Evolutionary conservation across 1,284 basidiomycete genomes (phyloP).

Genomic region (Spongiforma sp.): DNA sequence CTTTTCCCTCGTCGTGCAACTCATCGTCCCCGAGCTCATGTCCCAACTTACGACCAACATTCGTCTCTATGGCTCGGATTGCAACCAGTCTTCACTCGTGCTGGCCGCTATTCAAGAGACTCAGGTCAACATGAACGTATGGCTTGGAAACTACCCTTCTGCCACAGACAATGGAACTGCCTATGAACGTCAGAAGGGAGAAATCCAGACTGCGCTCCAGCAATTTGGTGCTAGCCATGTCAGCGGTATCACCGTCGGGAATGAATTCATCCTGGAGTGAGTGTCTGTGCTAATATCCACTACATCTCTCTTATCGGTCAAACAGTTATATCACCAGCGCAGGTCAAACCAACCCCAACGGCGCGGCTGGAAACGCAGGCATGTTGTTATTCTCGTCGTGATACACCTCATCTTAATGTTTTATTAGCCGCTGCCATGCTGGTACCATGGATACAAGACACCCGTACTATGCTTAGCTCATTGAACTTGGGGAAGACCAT

Average conservation of each 20-base stretch:
- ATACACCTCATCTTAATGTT: slow-evolving; percentile 3
- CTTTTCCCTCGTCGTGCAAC: background rate
- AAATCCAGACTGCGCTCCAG: slow-evolving; percentile 70
- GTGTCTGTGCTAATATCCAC: slow-evolving; percentile 27
- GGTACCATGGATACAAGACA: slow-evolving; percentile 70
- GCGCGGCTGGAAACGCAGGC: slow-evolving; percentile 59
- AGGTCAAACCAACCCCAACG: slow-evolving; percentile 51
- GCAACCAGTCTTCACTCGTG: slow-evolving; percentile 61
- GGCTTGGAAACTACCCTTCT: slow-evolving; percentile 79
- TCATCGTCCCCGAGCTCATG: slow-evolving; percentile 46
- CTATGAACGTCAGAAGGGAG: slow-evolving; percentile 75
- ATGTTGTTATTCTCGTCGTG: slow-evolving; percentile 32
- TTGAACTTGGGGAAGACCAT: slow-evolving; percentile 62
- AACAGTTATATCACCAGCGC: slow-evolving; percentile 58
- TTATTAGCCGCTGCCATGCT: slow-evolving; percentile 49
- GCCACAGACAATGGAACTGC: slow-evolving; percentile 67
- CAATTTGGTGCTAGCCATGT: slow-evolving; percentile 84
- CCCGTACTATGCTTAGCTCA: slow-evolving; percentile 55
- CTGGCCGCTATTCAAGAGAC: slow-evolving; percentile 87
- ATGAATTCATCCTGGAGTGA: slow-evolving; percentile 84
- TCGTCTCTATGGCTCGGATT: slow-evolving; percentile 64
- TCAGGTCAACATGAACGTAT: slow-evolving; percentile 88
- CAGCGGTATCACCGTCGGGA: slow-evolving; percentile 81
- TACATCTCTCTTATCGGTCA: slow-evolving; percentile 7
- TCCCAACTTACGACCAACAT: slow-evolving; percentile 63